Conservation (phyloP, 2,329 filamentous ascomycete species). For the Colletotrichum plurivorum region DNA sequence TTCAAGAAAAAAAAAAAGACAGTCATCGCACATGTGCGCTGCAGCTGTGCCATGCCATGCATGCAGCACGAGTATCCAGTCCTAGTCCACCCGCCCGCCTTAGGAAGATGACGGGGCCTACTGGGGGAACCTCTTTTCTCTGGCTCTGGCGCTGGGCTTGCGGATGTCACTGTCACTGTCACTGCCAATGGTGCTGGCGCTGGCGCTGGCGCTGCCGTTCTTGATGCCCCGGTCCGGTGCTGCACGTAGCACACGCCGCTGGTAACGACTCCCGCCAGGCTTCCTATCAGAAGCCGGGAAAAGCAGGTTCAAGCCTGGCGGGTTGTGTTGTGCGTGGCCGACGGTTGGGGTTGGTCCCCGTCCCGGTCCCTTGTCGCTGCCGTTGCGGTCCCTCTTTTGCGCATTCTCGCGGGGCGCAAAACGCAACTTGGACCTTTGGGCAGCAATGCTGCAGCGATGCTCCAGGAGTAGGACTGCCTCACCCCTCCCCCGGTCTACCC, state of each 20-base stretch:
- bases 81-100: background rate
- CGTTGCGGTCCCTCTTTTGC: conserved; percentile 29
- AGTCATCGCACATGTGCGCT: conserved; percentile 38
- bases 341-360: conserved; percentile 26
- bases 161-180: background rate
- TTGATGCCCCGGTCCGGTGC: background rate
- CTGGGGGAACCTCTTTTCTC: conserved; percentile 12
- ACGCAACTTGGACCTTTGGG: conserved; percentile 37
- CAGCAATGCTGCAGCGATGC: conserved; percentile 41
- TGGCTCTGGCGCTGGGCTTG: background rate
- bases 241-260: conserved; percentile 7
- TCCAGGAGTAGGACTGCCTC: too few relatives aligned
- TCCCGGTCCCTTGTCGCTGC: background rate
- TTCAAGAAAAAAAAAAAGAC: conserved; percentile 32
- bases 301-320: background rate
- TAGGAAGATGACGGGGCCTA: background rate
- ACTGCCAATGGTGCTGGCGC: conserved; percentile 5
- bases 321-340: conserved; percentile 11
- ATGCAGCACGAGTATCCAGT: conserved; percentile 34
- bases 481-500: conserved; percentile 27
- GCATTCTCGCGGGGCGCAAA: conserved; percentile 39
- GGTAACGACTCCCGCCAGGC: conserved; percentile 2
- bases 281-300: conserved; percentile 34
- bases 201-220: conserved; percentile 21
- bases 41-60: conserved; percentile 34